Conservation (phyloP, 495 filamentous ascomycete genomes). For the Penicillium herquei region DNA sequence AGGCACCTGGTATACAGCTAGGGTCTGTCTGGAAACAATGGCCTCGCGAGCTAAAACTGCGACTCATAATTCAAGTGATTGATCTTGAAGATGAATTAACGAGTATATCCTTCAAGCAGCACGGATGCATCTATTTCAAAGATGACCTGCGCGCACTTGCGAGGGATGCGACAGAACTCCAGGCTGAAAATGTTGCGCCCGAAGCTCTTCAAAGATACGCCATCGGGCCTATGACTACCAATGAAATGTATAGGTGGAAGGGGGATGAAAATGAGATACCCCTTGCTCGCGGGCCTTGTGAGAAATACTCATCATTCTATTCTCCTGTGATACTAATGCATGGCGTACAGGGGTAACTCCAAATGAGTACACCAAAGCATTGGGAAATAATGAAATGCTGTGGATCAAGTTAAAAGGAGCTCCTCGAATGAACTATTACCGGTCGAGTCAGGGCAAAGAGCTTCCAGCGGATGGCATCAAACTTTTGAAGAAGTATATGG, state of each 20-base stretch:
- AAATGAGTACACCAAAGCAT: conserved; percentile 15
- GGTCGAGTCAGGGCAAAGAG: conserved; percentile 10
- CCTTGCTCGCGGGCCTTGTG: conserved; percentile 22
- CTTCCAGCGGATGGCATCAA: conserved; percentile 13
- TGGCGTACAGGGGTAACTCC: conserved; percentile 8
- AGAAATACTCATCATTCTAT: conserved; percentile 7
- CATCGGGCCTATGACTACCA: conserved; percentile 20
- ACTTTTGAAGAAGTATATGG: conserved; percentile 19
- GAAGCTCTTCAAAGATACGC: conserved; percentile 13
- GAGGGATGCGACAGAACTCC: conserved; percentile 21
- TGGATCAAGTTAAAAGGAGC: conserved; percentile 17
- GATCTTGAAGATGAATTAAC: conserved; percentile 37
- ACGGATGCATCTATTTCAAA: conserved; percentile 43
- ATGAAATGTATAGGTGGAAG: conserved; percentile 14
- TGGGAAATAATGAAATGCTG: conserved; percentile 20
- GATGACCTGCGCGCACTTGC: conserved; percentile 29
- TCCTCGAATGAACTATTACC: conserved; percentile 19
- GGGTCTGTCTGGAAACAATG: conserved; percentile 36
- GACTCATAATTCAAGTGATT: conserved; percentile 34
- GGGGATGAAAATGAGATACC: conserved; percentile 9
- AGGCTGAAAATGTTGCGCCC: conserved; percentile 1
- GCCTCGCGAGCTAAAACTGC: conserved; percentile 26
- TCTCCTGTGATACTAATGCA: conserved; percentile 6
- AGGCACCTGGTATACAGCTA: conserved; percentile 33
- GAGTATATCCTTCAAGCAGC: conserved; percentile 29